Conservation (phyloP, 106 monocot species). For the Dendrobium chrysotoxum region DNA sequence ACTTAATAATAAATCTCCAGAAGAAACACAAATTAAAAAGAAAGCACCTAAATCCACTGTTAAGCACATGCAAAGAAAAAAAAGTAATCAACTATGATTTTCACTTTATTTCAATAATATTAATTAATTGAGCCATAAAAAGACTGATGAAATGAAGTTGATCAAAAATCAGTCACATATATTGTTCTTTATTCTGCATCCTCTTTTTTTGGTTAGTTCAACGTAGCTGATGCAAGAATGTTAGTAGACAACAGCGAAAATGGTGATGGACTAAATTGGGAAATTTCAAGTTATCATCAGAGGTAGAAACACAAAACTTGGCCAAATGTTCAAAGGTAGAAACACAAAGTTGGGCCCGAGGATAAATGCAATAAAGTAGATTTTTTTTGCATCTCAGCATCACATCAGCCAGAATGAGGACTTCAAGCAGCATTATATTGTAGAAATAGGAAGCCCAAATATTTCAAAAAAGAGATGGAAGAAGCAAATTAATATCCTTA, state of each 20-base stretch:
- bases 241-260: neutral
- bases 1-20: neutral
- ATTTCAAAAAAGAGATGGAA: neutral
- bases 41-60: neutral
- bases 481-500: conserved; percentile 9
- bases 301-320: neutral
- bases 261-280: neutral
- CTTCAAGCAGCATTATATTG: neutral
- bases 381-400: neutral
- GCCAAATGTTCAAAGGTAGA: neutral
- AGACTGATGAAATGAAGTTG: neutral
- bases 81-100: neutral
- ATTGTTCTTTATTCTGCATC: neutral
- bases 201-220: neutral
- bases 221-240: neutral
- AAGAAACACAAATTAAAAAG: neutral
- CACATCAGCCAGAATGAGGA: neutral
- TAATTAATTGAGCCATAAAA: neutral
- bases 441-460: neutral
- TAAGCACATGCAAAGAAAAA: neutral
- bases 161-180: neutral
- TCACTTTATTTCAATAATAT: neutral
- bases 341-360: neutral
- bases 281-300: neutral
- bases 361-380: neutral